These are phyloP conservation scores for Tuber umbilicatum DNA, from an alignment of 495 filamentous ascomycete genomes.

Conservation along the genomic window DNA sequence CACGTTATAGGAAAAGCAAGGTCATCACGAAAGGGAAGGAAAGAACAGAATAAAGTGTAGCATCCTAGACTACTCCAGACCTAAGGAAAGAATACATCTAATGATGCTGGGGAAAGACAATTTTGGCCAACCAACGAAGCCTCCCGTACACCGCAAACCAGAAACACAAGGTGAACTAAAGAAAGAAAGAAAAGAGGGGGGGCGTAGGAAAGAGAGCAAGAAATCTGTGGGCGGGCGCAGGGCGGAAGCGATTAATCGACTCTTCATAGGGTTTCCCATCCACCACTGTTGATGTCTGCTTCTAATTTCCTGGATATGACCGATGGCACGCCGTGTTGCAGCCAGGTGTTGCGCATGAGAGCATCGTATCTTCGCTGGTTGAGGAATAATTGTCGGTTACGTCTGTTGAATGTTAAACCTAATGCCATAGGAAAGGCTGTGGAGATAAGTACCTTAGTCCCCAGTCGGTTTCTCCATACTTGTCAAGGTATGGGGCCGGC, in stretches of 20 bases:
- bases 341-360: slow-evolving; percentile 76
- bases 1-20: neutral
- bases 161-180: neutral
- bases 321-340: slow-evolving; percentile 79
- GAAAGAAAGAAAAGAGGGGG: neutral
- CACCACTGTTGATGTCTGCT: slow-evolving; percentile 89
- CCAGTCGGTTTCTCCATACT: slow-evolving; percentile 86
- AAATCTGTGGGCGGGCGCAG: neutral
- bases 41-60: neutral
- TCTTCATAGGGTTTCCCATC: slow-evolving; percentile 80
- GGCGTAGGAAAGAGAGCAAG: neutral
- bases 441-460: slow-evolving; percentile 49
- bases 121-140: neutral
- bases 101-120: neutral
- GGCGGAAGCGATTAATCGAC: neutral
- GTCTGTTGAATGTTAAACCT: slow-evolving; percentile 32
- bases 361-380: slow-evolving; percentile 90
- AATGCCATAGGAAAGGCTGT: slow-evolving; percentile 4
- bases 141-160: neutral
- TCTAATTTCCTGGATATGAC: slow-evolving; percentile 83
- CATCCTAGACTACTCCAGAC: neutral
- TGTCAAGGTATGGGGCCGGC: slow-evolving; percentile 86
- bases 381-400: slow-evolving; percentile 71
- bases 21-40: neutral
- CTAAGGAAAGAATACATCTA: neutral